These are phyloP conservation scores for Musa balbisiana DNA, from an alignment of 202 grass and related monocot species.

Conservation along the genomic window DNA sequence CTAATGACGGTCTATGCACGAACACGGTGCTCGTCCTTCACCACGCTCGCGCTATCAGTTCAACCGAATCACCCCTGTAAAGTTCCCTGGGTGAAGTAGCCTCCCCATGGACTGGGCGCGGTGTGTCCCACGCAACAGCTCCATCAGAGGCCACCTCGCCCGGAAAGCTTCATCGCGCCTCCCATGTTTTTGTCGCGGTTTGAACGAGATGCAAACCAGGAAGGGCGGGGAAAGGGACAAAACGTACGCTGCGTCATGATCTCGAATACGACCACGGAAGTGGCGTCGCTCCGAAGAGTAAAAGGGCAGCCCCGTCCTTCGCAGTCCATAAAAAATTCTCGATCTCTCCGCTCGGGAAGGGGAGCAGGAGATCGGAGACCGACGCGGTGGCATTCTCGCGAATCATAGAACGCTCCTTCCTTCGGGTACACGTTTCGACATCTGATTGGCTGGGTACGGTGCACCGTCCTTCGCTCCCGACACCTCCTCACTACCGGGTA, in stretches of 20 bases:
- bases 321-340: too few species aligned
- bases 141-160: neutral
- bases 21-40: too few species aligned
- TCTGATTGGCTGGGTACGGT: neutral
- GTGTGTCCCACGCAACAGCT: too few species aligned
- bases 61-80: too few species aligned
- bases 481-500: neutral
- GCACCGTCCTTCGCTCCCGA: neutral
- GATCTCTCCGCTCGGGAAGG: too few species aligned
- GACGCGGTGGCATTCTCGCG: neutral
- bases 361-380: too few species aligned
- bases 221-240: neutral
- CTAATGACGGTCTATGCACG: too few species aligned
- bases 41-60: too few species aligned
- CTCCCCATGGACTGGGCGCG: too few species aligned
- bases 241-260: conserved; percentile 1
- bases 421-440: neutral
- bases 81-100: too few species aligned
- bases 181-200: neutral
- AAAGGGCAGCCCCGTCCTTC: neutral
- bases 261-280: neutral
- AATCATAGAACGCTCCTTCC: neutral
- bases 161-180: neutral
- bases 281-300: neutral
- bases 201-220: too few species aligned